phyloP scores from a whole-genome alignment of 805 yeast species.

The Monosporozyma yasuniensis region DNA sequence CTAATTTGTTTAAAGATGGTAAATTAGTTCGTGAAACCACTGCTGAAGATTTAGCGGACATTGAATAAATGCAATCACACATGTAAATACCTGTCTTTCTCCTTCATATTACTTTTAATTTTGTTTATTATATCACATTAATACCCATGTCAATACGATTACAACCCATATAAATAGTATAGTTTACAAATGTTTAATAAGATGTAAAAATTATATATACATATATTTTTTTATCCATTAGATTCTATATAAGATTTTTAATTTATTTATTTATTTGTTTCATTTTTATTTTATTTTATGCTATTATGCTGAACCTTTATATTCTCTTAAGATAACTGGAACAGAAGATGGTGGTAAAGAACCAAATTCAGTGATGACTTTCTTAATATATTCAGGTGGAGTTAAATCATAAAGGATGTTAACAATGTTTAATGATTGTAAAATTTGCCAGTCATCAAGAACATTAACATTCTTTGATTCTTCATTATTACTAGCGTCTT shows the following conservation, averaged over 20 bases:
- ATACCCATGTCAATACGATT: neutral
- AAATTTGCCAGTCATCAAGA: slow-evolving; percentile 53
- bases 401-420: slow-evolving; percentile 90
- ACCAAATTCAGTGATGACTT: slow-evolving; percentile 92
- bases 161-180: neutral
- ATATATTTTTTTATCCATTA: neutral
- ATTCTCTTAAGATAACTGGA: slow-evolving; percentile 92
- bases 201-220: neutral
- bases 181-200: neutral
- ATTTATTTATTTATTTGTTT: neutral
- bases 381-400: slow-evolving; percentile 87
- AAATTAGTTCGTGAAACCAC: slow-evolving; percentile 1
- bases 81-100: neutral
- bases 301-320: slow-evolving; percentile 41
- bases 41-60: slow-evolving; percentile 1
- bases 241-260: neutral
- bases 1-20: slow-evolving; percentile 38
- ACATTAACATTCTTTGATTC: slow-evolving; percentile 29
- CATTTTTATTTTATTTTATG: neutral
- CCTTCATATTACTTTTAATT: neutral
- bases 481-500: slow-evolving; percentile 11
- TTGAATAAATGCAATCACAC: neutral
- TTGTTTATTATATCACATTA: neutral
- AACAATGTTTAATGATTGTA: slow-evolving; percentile 59
- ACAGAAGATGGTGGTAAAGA: slow-evolving; percentile 97